These are phyloP conservation scores for Infundibulicybe gibba DNA, from an alignment of 768 basidiomycete species.

Conservation along the genomic window DNA sequence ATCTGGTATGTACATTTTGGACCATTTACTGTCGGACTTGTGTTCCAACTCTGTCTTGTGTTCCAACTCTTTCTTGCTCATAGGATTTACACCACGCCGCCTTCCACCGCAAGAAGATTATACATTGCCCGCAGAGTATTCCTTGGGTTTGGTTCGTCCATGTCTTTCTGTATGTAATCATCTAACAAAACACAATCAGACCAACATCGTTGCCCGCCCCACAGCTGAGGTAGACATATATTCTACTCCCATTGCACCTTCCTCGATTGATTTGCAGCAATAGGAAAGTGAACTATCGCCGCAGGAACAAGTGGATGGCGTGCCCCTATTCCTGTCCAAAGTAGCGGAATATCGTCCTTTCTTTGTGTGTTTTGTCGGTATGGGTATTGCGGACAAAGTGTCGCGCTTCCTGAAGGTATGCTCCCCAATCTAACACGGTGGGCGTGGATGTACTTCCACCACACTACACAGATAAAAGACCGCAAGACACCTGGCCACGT, in stretches of 20 bases:
- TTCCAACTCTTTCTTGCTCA: neutral
- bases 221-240: conserved; percentile 49
- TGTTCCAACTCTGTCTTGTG: neutral
- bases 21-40: neutral
- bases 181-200: conserved; percentile 36
- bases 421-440: neutral
- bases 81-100: conserved; percentile 55
- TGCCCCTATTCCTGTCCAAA: conserved; percentile 59
- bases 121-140: conserved; percentile 53
- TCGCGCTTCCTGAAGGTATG: conserved; percentile 13
- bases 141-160: conserved; percentile 60
- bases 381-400: conserved; percentile 49
- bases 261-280: neutral
- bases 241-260: neutral
- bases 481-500: conserved; percentile 5
- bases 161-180: neutral
- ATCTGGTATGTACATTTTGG: conserved; percentile 43
- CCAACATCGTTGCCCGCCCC: conserved; percentile 70
- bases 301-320: conserved; percentile 48
- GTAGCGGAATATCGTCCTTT: conserved; percentile 52
- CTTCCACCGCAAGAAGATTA: conserved; percentile 57
- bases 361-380: conserved; percentile 77
- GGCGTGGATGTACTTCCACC: neutral
- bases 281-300: conserved; percentile 51
- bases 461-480: conserved; percentile 4